A percentile compares a stretch with the other conserved stretches of the same genome.
Conservation (phyloP, 2,329 filamentous ascomycete genomes). For the Tolypocladium endophyticum region DNA sequence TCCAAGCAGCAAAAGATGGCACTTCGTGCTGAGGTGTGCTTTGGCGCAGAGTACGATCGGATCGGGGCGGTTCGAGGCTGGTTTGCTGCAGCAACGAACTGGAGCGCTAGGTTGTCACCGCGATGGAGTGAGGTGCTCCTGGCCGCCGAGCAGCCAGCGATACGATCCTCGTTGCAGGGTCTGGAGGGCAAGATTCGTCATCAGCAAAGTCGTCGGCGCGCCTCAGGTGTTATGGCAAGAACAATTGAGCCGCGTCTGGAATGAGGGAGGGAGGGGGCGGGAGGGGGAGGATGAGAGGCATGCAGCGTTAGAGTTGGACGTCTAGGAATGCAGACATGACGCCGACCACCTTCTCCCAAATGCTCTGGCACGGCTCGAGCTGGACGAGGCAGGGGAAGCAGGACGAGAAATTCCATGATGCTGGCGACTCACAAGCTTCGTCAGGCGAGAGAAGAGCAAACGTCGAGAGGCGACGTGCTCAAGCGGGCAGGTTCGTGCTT, state of each 20-base stretch:
- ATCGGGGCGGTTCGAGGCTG: neutral
- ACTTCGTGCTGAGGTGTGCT: neutral
- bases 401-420: neutral
- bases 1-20: neutral
- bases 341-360: neutral
- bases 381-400: neutral
- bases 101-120: neutral
- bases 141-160: neutral
- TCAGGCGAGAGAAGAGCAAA: neutral
- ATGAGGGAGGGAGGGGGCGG: constrained; percentile 8
- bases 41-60: neutral
- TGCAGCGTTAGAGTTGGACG: neutral
- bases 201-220: constrained; percentile 1
- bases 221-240: constrained; percentile 9
- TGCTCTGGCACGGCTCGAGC: neutral
- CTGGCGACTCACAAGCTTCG: neutral
- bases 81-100: neutral
- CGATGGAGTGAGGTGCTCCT: neutral
- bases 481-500: neutral
- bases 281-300: constrained; percentile 2
- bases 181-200: neutral
- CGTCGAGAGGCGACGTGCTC: neutral
- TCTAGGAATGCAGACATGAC: constrained; percentile 2
- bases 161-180: neutral
- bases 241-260: constrained; percentile 9